Evolutionary conservation across 129 eudicot genomes (phyloP), one percentile per base, ranked within the genome.

Genomic region (Heracleum sosnowskyi): DNA sequence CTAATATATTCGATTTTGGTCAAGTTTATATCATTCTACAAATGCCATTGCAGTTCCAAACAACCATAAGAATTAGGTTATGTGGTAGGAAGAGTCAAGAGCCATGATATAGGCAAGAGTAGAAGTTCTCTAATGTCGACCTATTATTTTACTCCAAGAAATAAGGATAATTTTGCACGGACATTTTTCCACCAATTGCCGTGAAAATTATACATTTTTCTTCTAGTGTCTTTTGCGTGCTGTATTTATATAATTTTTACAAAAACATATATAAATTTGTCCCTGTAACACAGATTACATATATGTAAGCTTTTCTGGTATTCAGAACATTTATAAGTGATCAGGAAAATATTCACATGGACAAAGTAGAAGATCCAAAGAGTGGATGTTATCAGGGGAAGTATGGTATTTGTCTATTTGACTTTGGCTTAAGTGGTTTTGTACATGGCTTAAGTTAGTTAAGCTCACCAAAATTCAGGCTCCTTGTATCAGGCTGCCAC

Each of bases 351-450:
- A 46, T 46, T 46, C 4, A 15, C 20, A 2, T 10, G 45, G 41
- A 60, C 71, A 57, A 34, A 57, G 22, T 24, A 77, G 55, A 77
- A 77, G 62, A 77, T 62, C 80, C 80, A 77, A 77, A 40, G 53
- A 60, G 80, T 40, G 57, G 73, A 40, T 77, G 73, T 41, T 41
- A 57, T 22, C 6, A n/a, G 73, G 41, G 35, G 73, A 57, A 57
- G 66, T 57, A 24, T 57, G 10, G 64, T 55, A 24, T 55, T 53
- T 17, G 80, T 60, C 34, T 55, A 24, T 55, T 53, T 17, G 80
- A 77, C 34, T 34, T 20, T 16, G 41, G 74, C 7, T 36, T 24
- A 39, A 11, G 9, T 9, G 53, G 7, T 22, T 53, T 36, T 12
- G 24, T 18, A 7, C 24, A 0, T 53, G 28, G 63, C 3, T 7